These are phyloP conservation scores for Fusarium haematococcum DNA, from an alignment of 2,329 filamentous ascomycete genomes.

Conservation along the genomic window DNA sequence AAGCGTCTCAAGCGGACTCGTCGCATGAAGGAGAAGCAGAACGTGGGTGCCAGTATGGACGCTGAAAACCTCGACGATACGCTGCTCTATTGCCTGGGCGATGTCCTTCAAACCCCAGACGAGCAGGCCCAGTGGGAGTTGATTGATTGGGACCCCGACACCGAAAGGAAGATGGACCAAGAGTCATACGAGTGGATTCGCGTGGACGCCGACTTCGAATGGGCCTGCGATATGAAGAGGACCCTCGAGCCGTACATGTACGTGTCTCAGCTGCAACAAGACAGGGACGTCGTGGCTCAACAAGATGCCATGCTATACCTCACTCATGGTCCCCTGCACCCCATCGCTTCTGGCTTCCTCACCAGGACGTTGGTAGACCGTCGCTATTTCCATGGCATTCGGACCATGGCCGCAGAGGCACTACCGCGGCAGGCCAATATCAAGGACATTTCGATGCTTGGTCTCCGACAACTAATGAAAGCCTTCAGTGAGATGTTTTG, in stretches of 20 bases:
- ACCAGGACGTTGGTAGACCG: constrained; percentile 90
- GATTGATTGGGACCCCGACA: constrained; percentile 88
- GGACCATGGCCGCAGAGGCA: constrained; percentile 83
- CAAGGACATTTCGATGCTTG: constrained; percentile 77
- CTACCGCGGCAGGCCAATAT: constrained; percentile 80
- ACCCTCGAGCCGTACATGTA: constrained; percentile 98
- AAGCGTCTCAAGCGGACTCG: constrained; percentile 93
- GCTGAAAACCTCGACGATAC: constrained; percentile 78
- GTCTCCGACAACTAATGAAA: constrained; percentile 85
- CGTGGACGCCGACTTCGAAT: constrained; percentile 98
- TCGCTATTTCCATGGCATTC: constrained; percentile 94
- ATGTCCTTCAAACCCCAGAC: constrained; percentile 85
- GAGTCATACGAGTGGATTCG: constrained; percentile 99
- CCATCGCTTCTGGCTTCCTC: constrained; percentile 88
- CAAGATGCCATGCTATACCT: constrained; percentile 83
- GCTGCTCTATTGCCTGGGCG: constrained; percentile 90
- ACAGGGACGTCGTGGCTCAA: constrained; percentile 94
- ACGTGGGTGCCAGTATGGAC: constrained; percentile 69
- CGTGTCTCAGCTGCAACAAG: constrained; percentile 95
- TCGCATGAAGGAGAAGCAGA: constrained; percentile 80
- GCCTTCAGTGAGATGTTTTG: constrained; percentile 92
- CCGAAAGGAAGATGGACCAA: constrained; percentile 90
- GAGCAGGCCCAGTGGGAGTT: constrained; percentile 88
- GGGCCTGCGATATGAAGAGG: constrained; percentile 86
- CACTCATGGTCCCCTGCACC: constrained; percentile 73